A percentile compares a stretch with the other conserved stretches of the same genome.
Evolutionary conservation across 257 asterid genomes (phyloP).

Genomic region (Solanum ossicruentum): DNA sequence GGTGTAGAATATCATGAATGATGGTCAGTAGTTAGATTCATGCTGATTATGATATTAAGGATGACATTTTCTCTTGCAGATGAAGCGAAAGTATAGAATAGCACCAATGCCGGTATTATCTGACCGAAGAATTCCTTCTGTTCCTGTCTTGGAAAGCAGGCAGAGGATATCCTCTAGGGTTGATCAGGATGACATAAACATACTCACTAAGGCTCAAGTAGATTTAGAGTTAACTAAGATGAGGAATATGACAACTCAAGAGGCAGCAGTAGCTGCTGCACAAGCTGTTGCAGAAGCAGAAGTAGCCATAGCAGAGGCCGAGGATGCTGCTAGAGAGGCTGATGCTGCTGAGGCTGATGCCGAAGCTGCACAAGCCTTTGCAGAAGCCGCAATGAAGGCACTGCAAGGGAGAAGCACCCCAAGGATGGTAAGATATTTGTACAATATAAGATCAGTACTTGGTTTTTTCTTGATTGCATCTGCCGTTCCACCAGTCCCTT

Average conservation of each 20-base stretch:
- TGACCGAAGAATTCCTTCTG: slow-evolving; percentile 37
- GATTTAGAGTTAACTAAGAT: slow-evolving; percentile 61
- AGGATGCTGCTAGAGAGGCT: slow-evolving; percentile 85
- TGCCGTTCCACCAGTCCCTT: not conserved
- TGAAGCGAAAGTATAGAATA: slow-evolving; percentile 44
- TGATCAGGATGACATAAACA: slow-evolving; percentile 30
- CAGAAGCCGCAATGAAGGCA: slow-evolving; percentile 76
- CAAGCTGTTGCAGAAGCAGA: slow-evolving; percentile 97
- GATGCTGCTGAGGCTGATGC: slow-evolving; percentile 95
- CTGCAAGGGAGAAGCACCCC: slow-evolving; percentile 57
- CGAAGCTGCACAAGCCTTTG: slow-evolving; percentile 89
- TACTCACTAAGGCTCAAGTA: slow-evolving; percentile 40
- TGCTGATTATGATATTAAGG: not conserved
- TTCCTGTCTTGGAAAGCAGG: slow-evolving; percentile 35
- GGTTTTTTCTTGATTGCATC: not conserved
- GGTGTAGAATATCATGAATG: no score
- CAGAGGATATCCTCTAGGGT: slow-evolving; percentile 30
- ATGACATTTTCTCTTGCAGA: slow-evolving; percentile 17
- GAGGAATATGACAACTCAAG: slow-evolving; percentile 65
- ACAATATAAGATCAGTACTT: not conserved
- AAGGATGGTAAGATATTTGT: slow-evolving; percentile 39
- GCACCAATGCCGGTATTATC: slow-evolving; percentile 36
- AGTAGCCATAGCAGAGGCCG: slow-evolving; percentile 93
- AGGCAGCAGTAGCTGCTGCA: slow-evolving; percentile 94
- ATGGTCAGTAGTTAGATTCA: not conserved